phyloP scores from a whole-genome alignment of 176 grass and related monocot genomes.

The Aegilops tauschii region DNA sequence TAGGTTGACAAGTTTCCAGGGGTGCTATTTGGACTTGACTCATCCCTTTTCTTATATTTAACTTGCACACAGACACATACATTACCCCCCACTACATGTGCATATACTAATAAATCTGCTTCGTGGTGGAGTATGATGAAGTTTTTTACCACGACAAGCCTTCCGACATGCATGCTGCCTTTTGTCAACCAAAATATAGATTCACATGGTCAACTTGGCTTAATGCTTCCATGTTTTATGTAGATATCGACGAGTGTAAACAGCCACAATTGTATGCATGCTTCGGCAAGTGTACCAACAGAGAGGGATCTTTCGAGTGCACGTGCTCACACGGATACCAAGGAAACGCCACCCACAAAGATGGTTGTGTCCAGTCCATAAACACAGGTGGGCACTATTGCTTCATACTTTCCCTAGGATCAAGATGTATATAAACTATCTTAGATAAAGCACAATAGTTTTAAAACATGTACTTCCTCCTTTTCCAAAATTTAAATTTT shows the following conservation, averaged over 20 bases:
- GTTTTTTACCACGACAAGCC: background rate
- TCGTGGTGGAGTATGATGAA: background rate
- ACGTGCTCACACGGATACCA: background rate
- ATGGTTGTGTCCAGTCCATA: background rate
- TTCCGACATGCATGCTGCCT: background rate
- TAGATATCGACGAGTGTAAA: background rate
- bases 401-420: background rate
- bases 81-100: background rate
- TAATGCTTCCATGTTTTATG: background rate
- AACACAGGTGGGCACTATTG: background rate
- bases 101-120: background rate
- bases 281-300: conserved; percentile 5
- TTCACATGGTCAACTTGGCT: background rate
- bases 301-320: background rate
- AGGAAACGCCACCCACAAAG: background rate
- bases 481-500: too few relatives aligned
- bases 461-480: too few relatives aligned
- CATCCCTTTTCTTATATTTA: too few relatives aligned
- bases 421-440: background rate
- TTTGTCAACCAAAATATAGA: background rate
- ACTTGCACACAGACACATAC: too few relatives aligned
- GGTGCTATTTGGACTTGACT: too few relatives aligned
- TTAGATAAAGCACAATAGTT: background rate
- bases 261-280: background rate
- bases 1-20: too few relatives aligned